These are phyloP conservation scores for Gardenia jasminoides DNA, from an alignment of 257 asterid genomes.

Conservation along the genomic window DNA sequence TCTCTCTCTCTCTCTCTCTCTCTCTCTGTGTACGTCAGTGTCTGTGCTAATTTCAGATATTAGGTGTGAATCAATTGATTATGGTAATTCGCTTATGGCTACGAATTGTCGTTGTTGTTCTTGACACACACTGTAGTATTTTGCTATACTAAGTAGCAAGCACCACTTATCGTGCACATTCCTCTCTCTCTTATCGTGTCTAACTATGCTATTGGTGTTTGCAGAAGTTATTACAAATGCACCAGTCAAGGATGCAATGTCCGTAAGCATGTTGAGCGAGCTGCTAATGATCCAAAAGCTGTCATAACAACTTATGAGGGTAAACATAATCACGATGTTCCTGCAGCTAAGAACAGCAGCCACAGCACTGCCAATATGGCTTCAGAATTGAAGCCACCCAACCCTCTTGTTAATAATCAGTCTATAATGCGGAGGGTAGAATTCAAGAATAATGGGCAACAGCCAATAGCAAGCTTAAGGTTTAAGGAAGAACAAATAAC, in stretches of 20 bases:
- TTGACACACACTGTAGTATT: background rate
- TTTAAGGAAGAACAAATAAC: conserved; percentile 75
- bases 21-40: background rate
- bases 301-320: conserved; percentile 91
- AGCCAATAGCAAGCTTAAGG: conserved; percentile 49
- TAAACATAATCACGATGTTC: conserved; percentile 81
- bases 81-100: background rate
- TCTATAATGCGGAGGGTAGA: conserved; percentile 30
- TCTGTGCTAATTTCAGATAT: background rate
- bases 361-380: conserved; percentile 47
- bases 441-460: conserved; percentile 47
- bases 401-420: conserved; percentile 29
- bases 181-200: background rate
- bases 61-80: background rate
- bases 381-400: conserved; percentile 52
- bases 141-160: background rate
- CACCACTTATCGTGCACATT: background rate
- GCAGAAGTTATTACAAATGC: conserved; percentile 96
- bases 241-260: conserved; percentile 77
- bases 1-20: background rate
- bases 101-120: background rate
- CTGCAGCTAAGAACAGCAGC: conserved; percentile 68
- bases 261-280: conserved; percentile 93
- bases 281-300: conserved; percentile 80
- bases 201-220: conserved; percentile 20